Evolutionary conservation across 352 stramenopile genomes (phyloP).

Genomic region (Phytophthora nicotianae): DNA sequence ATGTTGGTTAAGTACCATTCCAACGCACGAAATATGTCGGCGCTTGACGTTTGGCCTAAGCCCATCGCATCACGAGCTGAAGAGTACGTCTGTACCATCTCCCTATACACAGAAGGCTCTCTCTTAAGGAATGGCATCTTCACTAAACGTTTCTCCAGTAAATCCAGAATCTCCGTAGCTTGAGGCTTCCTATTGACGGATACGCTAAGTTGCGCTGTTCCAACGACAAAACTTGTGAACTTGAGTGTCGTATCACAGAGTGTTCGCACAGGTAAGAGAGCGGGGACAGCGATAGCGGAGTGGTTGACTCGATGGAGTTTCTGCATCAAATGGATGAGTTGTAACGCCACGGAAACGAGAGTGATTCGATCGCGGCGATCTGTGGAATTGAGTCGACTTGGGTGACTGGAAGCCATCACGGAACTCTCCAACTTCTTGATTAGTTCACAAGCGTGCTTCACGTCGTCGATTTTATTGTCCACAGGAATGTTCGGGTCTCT

Average conservation of each 20-base stretch:
- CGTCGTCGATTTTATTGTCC: slow-evolving; percentile 3
- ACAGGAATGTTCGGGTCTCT: slow-evolving; percentile 12
- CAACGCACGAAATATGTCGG: not conserved
- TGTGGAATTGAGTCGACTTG: slow-evolving; percentile 9
- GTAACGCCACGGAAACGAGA: slow-evolving; percentile 1
- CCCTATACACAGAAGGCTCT: not conserved
- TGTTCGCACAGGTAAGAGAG: not conserved
- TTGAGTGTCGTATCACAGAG: slow-evolving; percentile 16
- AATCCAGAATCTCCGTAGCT: not conserved
- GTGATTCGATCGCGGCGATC: slow-evolving; percentile 2
- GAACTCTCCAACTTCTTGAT: not conserved
- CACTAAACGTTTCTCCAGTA: not conserved
- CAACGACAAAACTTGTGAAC: slow-evolving; percentile 24
- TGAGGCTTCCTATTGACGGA: slow-evolving; percentile 25
- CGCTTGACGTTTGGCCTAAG: not conserved
- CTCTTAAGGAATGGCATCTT: not conserved
- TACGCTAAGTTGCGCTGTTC: slow-evolving; percentile 5
- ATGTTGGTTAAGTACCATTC: not conserved
- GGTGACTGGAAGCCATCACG: not conserved
- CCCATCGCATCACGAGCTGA: not conserved
- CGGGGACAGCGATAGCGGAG: not conserved
- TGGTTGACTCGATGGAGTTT: not conserved
- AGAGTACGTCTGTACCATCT: slow-evolving; percentile 3
- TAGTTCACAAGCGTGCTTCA: not conserved
- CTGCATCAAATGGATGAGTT: slow-evolving; percentile 37